Evolutionary conservation across 1,284 basidiomycete species (phyloP), one percentile per base, ranked within the genome.

Genomic region (Calocybe gambosa): DNA sequence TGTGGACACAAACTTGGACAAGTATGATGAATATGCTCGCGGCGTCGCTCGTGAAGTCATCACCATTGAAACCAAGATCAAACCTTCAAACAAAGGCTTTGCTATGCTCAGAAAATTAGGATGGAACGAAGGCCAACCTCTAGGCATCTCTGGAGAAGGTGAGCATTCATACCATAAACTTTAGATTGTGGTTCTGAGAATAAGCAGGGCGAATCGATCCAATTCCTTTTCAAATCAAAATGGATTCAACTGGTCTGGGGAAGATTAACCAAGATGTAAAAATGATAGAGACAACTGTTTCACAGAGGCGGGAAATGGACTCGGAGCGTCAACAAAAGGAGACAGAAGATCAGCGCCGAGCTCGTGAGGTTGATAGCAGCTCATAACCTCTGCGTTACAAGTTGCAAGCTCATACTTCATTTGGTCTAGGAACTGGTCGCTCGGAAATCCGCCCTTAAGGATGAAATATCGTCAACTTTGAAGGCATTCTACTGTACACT

Each of bases 241-340:
- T 73, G 29, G 88, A 90, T 57, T 68, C 76, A 38, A 85, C 83
- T 19, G 88, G 88, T 7, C 70, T 91, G 8, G 88, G 88, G 15
- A 90, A 89, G 59, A 71, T 71, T 3, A 82, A 62, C 47, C 85
- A 88, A 58, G 88, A 91, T 60, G 75, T 83, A 39, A 76, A 77
- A 34, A 84, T 89, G 78, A 85, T 89, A 45, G 86, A 89, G 59
- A 80, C 81, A 0, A 89, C 88, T 2, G 87, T 89, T 19, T 81
- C 87, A 5, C 84, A 88, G 55, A 78, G 88, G 18, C 78, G 87
- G 12, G 82, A 69, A 43, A 65, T 90, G 13, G 85, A 88, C 54
- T 89, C 87, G 0, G 86, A 90, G 61, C 74, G 84, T 34, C 82
- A 86, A 60, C 79, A 73, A 39, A 84, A 80, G 58, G 88, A 91